Base-by-base conservation (phyloP, 2,329 filamentous ascomycete species). In the Graphilbum fragrans region DNA sequence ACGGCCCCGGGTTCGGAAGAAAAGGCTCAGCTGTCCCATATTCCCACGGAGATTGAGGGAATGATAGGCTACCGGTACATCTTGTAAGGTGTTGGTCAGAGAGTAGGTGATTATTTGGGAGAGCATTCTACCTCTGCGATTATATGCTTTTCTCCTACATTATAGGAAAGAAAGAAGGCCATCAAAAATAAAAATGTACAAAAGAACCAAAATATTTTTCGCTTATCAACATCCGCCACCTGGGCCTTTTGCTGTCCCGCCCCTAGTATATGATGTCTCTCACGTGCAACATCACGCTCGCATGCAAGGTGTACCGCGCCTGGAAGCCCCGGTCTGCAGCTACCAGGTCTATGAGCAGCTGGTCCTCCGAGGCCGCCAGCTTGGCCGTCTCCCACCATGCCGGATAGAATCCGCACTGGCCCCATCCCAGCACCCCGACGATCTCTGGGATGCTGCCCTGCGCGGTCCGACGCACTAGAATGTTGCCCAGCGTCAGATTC, bases 1-100 rank as follows among this genome's bases (percentile, higher is more conserved):
- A 21, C 7, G 16, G 12, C 2, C n/a, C 7, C 20, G 5, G n/a
- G 36, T 27, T 7, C 38, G 35, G 43, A 47, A n/a, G 45, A 49
- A 41, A 37, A 18, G 11, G 12, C n/a, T 4, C 20, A 25, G 9
- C 11, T 41, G 17, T 5, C 29, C 4, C 19, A 18, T 7, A 16
- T 25, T 2, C 17, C 39, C 2, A 41, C 43, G 6, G 47, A 50
- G 41, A 45, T 45, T 29, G 43, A 48, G 41, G 49, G 49, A 16
- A 42, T 44, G 0, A 14, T 48, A 11, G 49, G 49, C 3, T 50
- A 49, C 35, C 47, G 49, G 5, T 50, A 48, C 22, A 23, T 50
- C 18, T 18, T 50, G 45, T 50, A 39, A 32, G 16, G 14, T 7
- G 23, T 27, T 27, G 23, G 23, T 27, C 12, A 12, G 23, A 27